Conservation (phyloP, 768 basidiomycete genomes). For the Chalciporus sphaerocephalus region DNA sequence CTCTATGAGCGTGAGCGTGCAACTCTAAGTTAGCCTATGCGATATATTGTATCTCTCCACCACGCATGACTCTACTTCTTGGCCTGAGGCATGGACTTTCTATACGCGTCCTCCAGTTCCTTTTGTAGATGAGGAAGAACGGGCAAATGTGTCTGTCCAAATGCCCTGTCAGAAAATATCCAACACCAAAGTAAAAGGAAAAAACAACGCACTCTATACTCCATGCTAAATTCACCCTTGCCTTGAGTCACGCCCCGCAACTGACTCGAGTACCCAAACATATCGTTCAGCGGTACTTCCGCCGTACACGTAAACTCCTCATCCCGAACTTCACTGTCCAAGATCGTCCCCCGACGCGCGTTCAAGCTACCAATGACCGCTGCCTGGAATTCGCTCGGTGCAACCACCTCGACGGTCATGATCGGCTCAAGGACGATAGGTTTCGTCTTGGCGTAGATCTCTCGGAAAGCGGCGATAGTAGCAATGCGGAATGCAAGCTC, state of each 20-base stretch:
- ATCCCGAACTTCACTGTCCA: slow-evolving; percentile 94
- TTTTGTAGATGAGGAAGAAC: slow-evolving; percentile 84
- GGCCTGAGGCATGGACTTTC: slow-evolving; percentile 63
- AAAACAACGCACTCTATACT: slow-evolving; percentile 56
- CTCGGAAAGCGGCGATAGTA: slow-evolving; percentile 88
- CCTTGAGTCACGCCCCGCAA: slow-evolving; percentile 94
- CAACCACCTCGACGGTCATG: slow-evolving; percentile 97
- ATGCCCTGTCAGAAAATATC: not conserved
- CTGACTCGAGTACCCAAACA: slow-evolving; percentile 96
- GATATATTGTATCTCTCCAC: not conserved
- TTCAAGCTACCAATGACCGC: slow-evolving; percentile 92
- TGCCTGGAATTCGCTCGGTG: slow-evolving; percentile 95
- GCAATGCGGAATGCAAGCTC: slow-evolving; percentile 93
- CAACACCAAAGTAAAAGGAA: no score
- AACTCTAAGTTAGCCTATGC: not conserved
- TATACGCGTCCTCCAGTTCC: slow-evolving; percentile 83
- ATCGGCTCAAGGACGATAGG: slow-evolving; percentile 94
- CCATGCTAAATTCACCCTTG: slow-evolving; percentile 87
- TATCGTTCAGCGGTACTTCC: slow-evolving; percentile 93
- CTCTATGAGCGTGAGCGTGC: slow-evolving; percentile 17
- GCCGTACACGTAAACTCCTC: slow-evolving; percentile 92
- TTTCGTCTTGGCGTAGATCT: slow-evolving; percentile 71
- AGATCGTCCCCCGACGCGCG: slow-evolving; percentile 85
- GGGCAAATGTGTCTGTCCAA: slow-evolving; percentile 63
- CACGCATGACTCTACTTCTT: slow-evolving; percentile 56